phyloP scores from a whole-genome alignment of 2,329 filamentous ascomycete species.

The Calonectria henricotiae region DNA sequence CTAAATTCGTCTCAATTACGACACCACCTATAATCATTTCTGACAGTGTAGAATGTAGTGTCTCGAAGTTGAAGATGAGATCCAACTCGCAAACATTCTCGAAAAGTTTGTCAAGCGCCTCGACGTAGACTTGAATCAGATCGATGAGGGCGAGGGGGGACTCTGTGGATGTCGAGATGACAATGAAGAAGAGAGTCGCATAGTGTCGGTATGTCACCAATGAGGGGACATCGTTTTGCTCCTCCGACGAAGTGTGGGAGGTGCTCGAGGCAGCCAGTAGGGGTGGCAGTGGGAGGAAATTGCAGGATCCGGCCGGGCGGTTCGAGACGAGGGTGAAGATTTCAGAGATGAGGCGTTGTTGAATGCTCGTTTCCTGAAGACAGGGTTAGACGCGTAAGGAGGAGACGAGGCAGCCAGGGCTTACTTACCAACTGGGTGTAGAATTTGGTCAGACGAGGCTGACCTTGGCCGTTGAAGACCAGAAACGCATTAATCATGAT shows the following conservation, averaged over 20 bases:
- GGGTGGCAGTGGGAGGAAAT: slow-evolving; percentile 89
- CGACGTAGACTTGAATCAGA: slow-evolving; percentile 98
- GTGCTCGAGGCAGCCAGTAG: slow-evolving; percentile 76
- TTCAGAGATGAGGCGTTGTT: slow-evolving; percentile 96
- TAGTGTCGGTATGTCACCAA: slow-evolving; percentile 99
- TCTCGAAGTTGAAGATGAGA: slow-evolving; percentile 99
- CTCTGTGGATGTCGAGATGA: slow-evolving; percentile 97
- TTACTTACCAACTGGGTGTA: slow-evolving; percentile 89
- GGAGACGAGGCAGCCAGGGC: background rate
- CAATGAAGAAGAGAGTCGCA: slow-evolving; percentile 97
- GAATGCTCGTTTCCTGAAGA: slow-evolving; percentile 91
- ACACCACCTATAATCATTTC: slow-evolving; percentile 98
- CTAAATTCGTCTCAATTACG: slow-evolving; percentile 92
- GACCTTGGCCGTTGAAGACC: slow-evolving; percentile 98
- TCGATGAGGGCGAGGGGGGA: slow-evolving; percentile 96
- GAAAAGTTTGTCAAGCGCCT: slow-evolving; percentile 93
- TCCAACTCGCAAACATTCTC: slow-evolving; percentile 99
- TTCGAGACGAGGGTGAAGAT: slow-evolving; percentile 97
- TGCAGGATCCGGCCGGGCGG: slow-evolving; percentile 92
- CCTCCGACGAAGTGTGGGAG: slow-evolving; percentile 76
- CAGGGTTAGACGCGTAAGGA: slow-evolving; percentile 31
- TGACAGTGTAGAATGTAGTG: slow-evolving; percentile 88
- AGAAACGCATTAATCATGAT: slow-evolving; percentile 98
- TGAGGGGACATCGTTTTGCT: slow-evolving; percentile 90
- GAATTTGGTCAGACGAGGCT: slow-evolving; percentile 97